Evolutionary conservation across 345 rosid species (phyloP), one percentile per base, ranked within the genome.

Genomic region (Carallia pectinifolia): DNA sequence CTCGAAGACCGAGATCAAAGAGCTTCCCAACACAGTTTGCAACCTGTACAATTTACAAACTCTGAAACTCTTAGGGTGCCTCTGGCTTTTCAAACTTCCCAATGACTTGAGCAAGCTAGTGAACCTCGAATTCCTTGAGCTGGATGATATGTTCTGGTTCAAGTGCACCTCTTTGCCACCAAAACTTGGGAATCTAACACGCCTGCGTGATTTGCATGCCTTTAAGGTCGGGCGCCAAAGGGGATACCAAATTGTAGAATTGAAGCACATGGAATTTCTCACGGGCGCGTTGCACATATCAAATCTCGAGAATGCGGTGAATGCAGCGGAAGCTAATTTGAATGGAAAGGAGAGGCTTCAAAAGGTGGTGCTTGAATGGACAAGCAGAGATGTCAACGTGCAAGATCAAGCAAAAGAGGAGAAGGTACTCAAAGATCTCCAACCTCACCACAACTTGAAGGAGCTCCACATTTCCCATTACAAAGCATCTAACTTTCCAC

Each of bases 101-200:
- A 18, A 68, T 63, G 70, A 74, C 70, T 61, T 77, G 15, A 39
- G 53, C 3, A 69, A 81, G 19, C 37, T 81, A 39, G 81, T 71
- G 38, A 81, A 81, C 39, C 64, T 81, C 30, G 53, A 66, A 18
- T 60, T 68, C 62, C 84, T 81, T 50, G 81, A 74, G 78, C 58
- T 77, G 40, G 84, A 81, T 62, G 81, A 71, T 3, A 74, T 81
- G 58, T 77, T 81, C 71, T 81, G 84, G 84, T 71, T 56, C 72
- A 77, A 81, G 62, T 69, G 67, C 29, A 54, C 58, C 10, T 40
- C 29, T 16, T 67, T 77, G 77, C 81, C 81, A 50, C 64, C 77
- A 33, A 53, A 52, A 17, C 60, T 81, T n/a, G 77, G 84, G 53
- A 71, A 52, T 60, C 68, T 81, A 65, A 65, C 53, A 52, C 62